Base-by-base conservation (phyloP, 1,284 basidiomycete species). In the Filobasidium uniguttulatum region DNA sequence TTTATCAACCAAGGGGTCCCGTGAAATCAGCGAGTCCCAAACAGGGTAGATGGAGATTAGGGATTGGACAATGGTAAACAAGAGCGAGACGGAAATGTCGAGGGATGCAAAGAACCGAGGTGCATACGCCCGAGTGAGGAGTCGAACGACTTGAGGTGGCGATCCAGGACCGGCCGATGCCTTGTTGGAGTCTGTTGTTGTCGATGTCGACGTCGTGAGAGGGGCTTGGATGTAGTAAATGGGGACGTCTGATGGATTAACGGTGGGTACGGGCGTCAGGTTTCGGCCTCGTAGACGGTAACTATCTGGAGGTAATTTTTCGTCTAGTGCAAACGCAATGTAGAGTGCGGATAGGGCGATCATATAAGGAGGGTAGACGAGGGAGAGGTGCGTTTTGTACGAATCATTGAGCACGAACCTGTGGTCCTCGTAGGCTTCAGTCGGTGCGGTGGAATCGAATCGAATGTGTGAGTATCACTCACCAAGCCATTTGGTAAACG, bases 401-500 rank as follows among this genome's bases (percentile, higher is more conserved):
- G 85, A 88, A 67, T 98, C 94, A 71, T 97, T 98, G 62, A 97
- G 81, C 57, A 96, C 79, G 65, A 91, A 89, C 87, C 89, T 91
- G 54, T 15, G 19, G 22, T 6, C 19, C 14, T 34, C 22, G 38
- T n/a, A 29, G 14, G 38, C 0, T 28, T 2, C 8, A 29, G 20
- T 25, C 17, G n/a, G 14, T 25, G 33, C 7, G 7, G 23, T 10
- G 7, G 2, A 31, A 5, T 15, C 5, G 1, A 10, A 28, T 29
- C 3, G 19, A 44, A 31, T 9, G 3, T 7, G 17, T 10, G 17
- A 1, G 0, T 12, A 26, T 10, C 20, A 59, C 70, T 59, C 56
- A 75, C 74, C 73, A 73, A 25, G 63, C 69, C 54, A 73, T 70
- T 56, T 74, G 71, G 48, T 74, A 56, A 2, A 71, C 67, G 10